A percentile compares a stretch with the other conserved stretches of the same genome.
These are phyloP conservation scores for Cladorrhinum sp. DNA, from an alignment of 2,329 filamentous ascomycete species.

Conservation along the genomic window DNA sequence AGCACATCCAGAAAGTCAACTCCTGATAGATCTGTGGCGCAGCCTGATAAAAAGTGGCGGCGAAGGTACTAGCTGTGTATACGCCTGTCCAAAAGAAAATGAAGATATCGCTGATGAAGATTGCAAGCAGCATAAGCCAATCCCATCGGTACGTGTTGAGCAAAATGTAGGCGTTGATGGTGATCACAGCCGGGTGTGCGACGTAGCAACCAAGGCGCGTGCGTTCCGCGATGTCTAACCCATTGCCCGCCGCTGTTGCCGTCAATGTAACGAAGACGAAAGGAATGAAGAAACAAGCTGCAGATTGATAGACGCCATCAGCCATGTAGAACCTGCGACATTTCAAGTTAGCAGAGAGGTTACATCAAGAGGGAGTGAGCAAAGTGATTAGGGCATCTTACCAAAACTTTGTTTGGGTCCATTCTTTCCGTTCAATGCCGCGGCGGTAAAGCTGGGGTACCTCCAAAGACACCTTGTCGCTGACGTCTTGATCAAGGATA, in stretches of 20 bases:
- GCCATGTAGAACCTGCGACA: conserved; percentile 77
- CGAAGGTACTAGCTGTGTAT: conserved; percentile 58
- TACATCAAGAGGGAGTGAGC: conserved; percentile 3
- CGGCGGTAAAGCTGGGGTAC: conserved; percentile 94
- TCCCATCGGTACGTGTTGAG: conserved; percentile 98
- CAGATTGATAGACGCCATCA: conserved; percentile 91
- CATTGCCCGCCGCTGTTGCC: conserved; percentile 67
- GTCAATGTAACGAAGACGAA: conserved; percentile 73
- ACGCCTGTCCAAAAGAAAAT: conserved; percentile 96
- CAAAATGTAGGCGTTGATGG: conserved; percentile 91
- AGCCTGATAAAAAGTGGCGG: conserved; percentile 67
- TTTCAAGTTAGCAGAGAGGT: neutral
- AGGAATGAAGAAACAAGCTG: conserved; percentile 89
- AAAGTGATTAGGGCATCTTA: conserved; percentile 44
- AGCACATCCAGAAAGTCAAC: conserved; percentile 82
- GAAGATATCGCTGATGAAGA: conserved; percentile 76
- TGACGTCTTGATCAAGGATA: conserved; percentile 94
- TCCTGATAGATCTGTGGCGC: conserved; percentile 76
- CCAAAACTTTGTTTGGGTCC: conserved; percentile 97
- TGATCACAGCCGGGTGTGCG: conserved; percentile 76
- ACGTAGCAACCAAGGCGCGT: conserved; percentile 84
- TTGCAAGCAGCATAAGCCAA: conserved; percentile 86
- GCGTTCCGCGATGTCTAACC: conserved; percentile 74
- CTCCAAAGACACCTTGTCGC: conserved; percentile 86
- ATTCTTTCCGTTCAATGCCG: conserved; percentile 93